Base-by-base conservation (phyloP, 164 flowering plant genomes). In the Pachysandra terminalis region DNA sequence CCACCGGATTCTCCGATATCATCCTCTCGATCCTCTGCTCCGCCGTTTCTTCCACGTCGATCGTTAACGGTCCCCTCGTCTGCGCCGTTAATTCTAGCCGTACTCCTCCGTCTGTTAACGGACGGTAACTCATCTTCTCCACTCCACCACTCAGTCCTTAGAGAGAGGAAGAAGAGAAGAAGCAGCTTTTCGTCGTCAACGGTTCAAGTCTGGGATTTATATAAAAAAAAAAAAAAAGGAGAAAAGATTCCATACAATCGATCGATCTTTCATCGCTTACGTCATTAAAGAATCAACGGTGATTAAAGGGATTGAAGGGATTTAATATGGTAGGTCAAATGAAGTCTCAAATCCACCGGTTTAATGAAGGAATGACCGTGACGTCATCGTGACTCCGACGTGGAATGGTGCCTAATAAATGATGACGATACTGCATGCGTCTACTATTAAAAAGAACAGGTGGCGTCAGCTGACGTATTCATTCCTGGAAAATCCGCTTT, bases 1-100 rank as follows among this genome's bases (percentile, higher is more conserved):
- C 75, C 49, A 86, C 95, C 12, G 95, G 95, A 56, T 91, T 87
- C 85, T 94, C 98, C 19, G 85, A 59, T 21, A 90, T 84, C 48
- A 91, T 80, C 54, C 96, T 86, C 28, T 76, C 83, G 84, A 91
- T 86, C 64, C 82, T 66, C 68, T 74, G 65, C 79, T 94, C 96
- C 49, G 82, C 35, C 26, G 97, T 65, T 69, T 91, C 98, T 6
- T 71, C 76, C 26, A 62, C 87, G 82, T 89, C 93, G 70, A 89
- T 84, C 59, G 93, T 83, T 9, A 89, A 78, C 19, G 87, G 71
- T 0, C 81, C 70, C 51, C 76, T 54, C 64, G 78, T 53, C 13
- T 81, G 55, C 3, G 84, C 68, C 16, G 80, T 66, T 5, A 86
- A 80, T 65, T 83, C 87, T 19, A 86, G 80, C 37, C 70, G 73